Base-by-base conservation (phyloP, 495 filamentous ascomycete genomes). In the Xylaria flabelliformis region DNA sequence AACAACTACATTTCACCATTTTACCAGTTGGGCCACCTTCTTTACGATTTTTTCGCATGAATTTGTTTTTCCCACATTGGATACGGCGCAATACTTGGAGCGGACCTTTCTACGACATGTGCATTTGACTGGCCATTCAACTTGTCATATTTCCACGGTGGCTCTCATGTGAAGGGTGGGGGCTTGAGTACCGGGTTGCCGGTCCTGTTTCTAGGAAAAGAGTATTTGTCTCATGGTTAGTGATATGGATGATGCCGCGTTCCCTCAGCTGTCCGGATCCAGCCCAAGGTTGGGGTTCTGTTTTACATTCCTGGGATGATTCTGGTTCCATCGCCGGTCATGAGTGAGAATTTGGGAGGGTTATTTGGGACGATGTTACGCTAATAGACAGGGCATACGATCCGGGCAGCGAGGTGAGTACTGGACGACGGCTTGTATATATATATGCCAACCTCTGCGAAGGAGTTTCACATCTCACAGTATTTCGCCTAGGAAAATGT, bases 401-500 rank as follows among this genome's bases (percentile, higher is more conserved):
- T 79, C 82, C 78, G 81, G 83, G 82, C 83, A 85, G 83, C 83
- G 80, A 83, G 83, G 83, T 86, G 81, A 86, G 83, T 82, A 75
- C 74, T 80, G 77, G 63, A 66, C 73, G 78, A 78, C 74, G 70
- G 74, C 82, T 82, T 85, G 80, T 82, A 83, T 84, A 82, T 82
- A 78, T 81, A 78, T 81, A 75, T 80, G 77, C 82, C 75, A 78
- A 78, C 77, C 77, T 78, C 77, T 79, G 77, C 76, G 77, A 79
- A 79, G 76, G 77, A 80, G 64, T 75, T 75, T 78, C 70, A 75
- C 77, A 78, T 74, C 56, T 70, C 64, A 68, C 69, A 71, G 74
- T 39, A 72, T 66, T 72, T 48, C 66, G 65, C 74, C 63, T 34
- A 70, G 72, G 76, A 53, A 64, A 59, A 71, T 72, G 68, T 68